Evolutionary conservation across 768 basidiomycete species (phyloP), one percentile per base, ranked within the genome.

Genomic region (Leccinum variicolor): DNA sequence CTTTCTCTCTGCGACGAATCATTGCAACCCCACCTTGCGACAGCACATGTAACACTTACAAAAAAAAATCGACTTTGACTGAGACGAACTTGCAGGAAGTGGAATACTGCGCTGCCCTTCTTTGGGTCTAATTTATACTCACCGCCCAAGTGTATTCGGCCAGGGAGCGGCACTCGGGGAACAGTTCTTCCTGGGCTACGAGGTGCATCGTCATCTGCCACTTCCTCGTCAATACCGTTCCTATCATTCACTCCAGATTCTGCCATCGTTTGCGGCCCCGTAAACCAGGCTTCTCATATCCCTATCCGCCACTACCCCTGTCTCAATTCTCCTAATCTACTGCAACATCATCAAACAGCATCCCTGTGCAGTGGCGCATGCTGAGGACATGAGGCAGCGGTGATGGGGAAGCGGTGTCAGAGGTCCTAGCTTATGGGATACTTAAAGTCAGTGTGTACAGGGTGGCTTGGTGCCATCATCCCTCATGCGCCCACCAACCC

Each of bases 201-300:
- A 79, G 81, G 89, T 85, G 68, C 63, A 77, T 72, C 58, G 62
- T 68, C 59, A 28, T 60, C 47, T 49, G 2, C 43, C 21, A 54
- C 31, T n/a, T 59, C 33, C 53, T 28, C n/a, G 26, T 49, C 39
- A 0, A 59, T 23, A 25, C 60, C 11, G 50, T 62, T 54, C 26
- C 53, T 17, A 58, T 62, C 36, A 41, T 45, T 53, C 17, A 19
- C 53, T 50, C 48, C 61, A 89, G 84, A 81, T 66, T 84, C 84
- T 56, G 76, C 82, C 52, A 86, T 96, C 63, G 89, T 36, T 36
- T 36, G 6, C 7, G 7, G 34, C n/a, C 34, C 92, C 50, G 89
- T 94, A 80, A 87, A 92, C 75, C 89, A 92, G 73, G 81, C 80
- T 89, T 46, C 94, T 94, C 74, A 92, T 91, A 67, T 80, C 88